Conservation (phyloP, 2,329 filamentous ascomycete species). For the Phyllosticta capitalensis region DNA sequence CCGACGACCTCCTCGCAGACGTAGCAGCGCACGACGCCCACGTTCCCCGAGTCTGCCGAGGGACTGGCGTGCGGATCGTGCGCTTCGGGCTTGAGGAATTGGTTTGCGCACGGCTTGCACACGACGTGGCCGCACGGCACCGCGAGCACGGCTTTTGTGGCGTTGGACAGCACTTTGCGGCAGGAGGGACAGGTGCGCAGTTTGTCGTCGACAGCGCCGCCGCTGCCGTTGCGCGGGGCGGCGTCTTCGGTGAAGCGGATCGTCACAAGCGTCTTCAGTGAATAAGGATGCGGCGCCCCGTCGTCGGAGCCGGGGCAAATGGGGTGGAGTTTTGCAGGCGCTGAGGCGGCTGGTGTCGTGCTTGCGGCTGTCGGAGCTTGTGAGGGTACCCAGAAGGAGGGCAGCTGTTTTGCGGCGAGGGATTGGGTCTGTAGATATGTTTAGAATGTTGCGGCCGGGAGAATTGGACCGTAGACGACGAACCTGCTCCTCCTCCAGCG, state of each 20-base stretch:
- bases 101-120: constrained; percentile 73
- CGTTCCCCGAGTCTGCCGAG: constrained; percentile 26
- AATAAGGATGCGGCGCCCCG: constrained; percentile 60
- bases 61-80: constrained; percentile 40
- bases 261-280: constrained; percentile 65
- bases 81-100: constrained; percentile 63
- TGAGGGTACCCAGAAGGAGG: constrained; percentile 89
- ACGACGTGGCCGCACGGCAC: constrained; percentile 88
- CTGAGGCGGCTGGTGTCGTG: constrained; percentile 35
- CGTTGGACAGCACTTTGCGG: constrained; percentile 71
- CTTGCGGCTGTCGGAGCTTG: constrained; percentile 56
- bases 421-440: constrained; percentile 33
- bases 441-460: not conserved
- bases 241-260: constrained; percentile 70
- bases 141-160: constrained; percentile 70
- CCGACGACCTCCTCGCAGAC: constrained; percentile 78
- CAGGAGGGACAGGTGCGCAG: constrained; percentile 70
- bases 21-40: constrained; percentile 56
- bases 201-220: constrained; percentile 20
- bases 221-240: constrained; percentile 37
- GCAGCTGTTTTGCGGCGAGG: constrained; percentile 51
- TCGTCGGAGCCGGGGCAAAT: constrained; percentile 66
- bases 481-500: constrained; percentile 65
- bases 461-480: not conserved
- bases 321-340: constrained; percentile 57